Base-by-base conservation (phyloP, 2,329 filamentous ascomycete genomes). In the Trichoderma polysporum region DNA sequence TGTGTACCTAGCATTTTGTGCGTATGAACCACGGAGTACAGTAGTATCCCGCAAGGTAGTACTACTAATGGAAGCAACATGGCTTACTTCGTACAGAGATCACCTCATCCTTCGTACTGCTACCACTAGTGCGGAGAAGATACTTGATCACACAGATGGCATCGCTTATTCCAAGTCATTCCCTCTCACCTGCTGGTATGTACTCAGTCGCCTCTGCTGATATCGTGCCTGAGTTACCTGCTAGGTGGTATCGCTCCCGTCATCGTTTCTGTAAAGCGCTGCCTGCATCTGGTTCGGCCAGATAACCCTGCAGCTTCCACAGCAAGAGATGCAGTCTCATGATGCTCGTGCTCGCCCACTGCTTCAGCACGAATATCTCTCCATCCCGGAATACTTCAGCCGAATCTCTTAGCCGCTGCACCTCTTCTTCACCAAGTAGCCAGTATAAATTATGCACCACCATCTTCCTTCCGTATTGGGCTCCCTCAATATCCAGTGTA, bases 241-340 rank as follows among this genome's bases (percentile, higher is more conserved):
- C n/a, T n/a, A n/a, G 41, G 41, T 19, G 5, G 29, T 31, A 4
- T 10, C n/a, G 19, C 39, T 45, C 15, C 15, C 41, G 57, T 35
- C 29, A 60, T 61, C 45, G 15, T 19, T 29, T 25, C 47, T 27
- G n/a, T 12, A 35, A 15, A 25, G n/a, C n/a, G 27, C 57, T 31
- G 50, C 27, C 37, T 47, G 49, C 29, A 31, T 35, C 50, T n/a
- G 61, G 27, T 35, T 35, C 61, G 19, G 61, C 61, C 50, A 87
- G 54, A 70, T 86, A 89, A 1, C 85, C 86, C 68, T 89, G 84
- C 9, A 90, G 73, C 68, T 82, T 84, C 87, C 87, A 89, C 8
- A 89, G 77, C 62, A 81, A 78, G 64, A 82, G 66, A 74, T 87
- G 84, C 53, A 87, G 57, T 15, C 79, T 74, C 25, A 79, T 73